These are phyloP conservation scores for Scheffersomyces insectosa DNA, from an alignment of 1,139 yeast genomes.

Conservation along the genomic window DNA sequence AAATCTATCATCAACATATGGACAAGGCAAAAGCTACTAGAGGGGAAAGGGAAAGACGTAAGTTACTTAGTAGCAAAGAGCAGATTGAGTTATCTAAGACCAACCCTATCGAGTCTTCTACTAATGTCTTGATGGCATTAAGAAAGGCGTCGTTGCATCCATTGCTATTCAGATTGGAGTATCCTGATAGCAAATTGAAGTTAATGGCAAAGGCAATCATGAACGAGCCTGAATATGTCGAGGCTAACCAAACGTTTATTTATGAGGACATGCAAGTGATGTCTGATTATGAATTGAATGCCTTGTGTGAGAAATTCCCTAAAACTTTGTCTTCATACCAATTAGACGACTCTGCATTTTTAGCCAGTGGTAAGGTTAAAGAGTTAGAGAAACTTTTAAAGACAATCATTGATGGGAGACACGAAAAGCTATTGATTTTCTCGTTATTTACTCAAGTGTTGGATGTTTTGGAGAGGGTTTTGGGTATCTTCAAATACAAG, in stretches of 20 bases:
- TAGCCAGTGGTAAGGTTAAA: slow-evolving; percentile 76
- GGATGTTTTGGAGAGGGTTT: slow-evolving; percentile 79
- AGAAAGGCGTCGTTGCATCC: slow-evolving; percentile 81
- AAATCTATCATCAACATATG: slow-evolving; percentile 62
- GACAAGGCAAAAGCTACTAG: slow-evolving; percentile 46
- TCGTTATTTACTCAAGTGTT: slow-evolving; percentile 91
- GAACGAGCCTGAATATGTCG: slow-evolving; percentile 74
- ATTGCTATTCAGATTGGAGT: slow-evolving; percentile 62
- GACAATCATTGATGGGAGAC: slow-evolving; percentile 46
- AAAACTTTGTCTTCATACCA: slow-evolving; percentile 56
- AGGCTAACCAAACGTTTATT: slow-evolving; percentile 74
- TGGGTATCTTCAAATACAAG: slow-evolving; percentile 64
- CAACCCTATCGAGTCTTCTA: slow-evolving; percentile 39
- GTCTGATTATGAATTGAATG: slow-evolving; percentile 87
- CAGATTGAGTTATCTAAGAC: slow-evolving; percentile 38
- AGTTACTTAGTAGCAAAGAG: slow-evolving; percentile 35
- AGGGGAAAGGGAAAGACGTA: slow-evolving; percentile 51
- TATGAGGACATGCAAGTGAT: slow-evolving; percentile 95
- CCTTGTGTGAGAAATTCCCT: slow-evolving; percentile 72
- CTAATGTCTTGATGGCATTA: slow-evolving; percentile 66
- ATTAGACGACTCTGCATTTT: slow-evolving; percentile 58
- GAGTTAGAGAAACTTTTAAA: slow-evolving; percentile 61
- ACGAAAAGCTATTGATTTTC: slow-evolving; percentile 78
- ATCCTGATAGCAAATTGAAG: slow-evolving; percentile 52
- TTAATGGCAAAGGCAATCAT: slow-evolving; percentile 77